Base-by-base conservation (phyloP, 805 yeast genomes). In the Ogataea philodendri region DNA sequence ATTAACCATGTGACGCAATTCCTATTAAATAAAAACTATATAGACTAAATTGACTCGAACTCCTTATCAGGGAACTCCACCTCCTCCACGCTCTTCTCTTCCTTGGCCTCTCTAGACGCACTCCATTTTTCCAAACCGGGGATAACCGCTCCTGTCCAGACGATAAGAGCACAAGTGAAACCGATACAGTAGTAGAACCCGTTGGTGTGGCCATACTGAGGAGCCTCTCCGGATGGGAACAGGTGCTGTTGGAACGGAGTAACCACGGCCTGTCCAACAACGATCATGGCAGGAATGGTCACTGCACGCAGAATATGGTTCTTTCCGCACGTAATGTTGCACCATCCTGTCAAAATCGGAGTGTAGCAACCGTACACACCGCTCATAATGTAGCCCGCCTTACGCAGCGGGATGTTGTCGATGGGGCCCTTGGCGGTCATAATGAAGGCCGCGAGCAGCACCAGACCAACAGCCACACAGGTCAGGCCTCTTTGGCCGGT, bases 291-390 rank as follows among this genome's bases (percentile, higher is more conserved):
- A 4, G 60, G 49, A 14, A 53, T 38, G 3, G 57, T 47, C 15
- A 52, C 42, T 5, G 60, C 58, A 32, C 59, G 42, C 22, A 55
- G 34, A 19, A 44, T 41, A 15, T 51, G 56, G 32, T 49, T 45
- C 10, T 46, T 46, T 9, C 49, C 48, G 42, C 80, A 74, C 1
- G 75, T 73, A 30, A 74, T 62, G 46, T 78, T 77, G 3, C 81
- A 81, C 83, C 84, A 78, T 0, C 82, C 74, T 33, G 78, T 73
- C 52, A 74, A 72, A 0, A 72, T 65, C 0, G 84, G 72, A 42
- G 78, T 83, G 4, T 79, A 81, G 22, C 81, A 76, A 45, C 52
- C 52, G 28, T 49, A 47, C 7, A 45, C 52, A 35, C 52, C 54
- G 20, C 42, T 39, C 22, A 55, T 26, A 19, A 39, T 42, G 37